These are phyloP conservation scores for Marasmius oreades DNA, from an alignment of 1,284 basidiomycete species.

Conservation along the genomic window DNA sequence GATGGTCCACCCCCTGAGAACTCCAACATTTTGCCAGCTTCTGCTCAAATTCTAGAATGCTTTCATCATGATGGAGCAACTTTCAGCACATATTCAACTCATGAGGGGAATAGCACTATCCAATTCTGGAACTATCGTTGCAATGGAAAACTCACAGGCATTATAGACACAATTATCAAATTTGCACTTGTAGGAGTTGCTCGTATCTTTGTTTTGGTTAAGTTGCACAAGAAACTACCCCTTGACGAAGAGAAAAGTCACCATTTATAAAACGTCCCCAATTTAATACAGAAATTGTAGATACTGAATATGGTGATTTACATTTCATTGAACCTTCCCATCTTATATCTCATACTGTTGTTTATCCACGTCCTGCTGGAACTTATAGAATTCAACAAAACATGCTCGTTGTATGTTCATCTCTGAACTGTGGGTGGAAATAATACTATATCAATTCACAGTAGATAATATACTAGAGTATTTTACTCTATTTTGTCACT, in stretches of 20 bases:
- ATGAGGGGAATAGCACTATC: constrained; percentile 23
- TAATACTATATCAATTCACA: not conserved
- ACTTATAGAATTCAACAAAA: not conserved
- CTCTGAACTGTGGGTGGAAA: not conserved
- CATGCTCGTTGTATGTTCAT: not conserved
- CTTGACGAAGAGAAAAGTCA: constrained; percentile 1
- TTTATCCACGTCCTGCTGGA: not conserved
- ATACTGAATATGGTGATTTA: not conserved
- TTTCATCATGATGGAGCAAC: constrained; percentile 15
- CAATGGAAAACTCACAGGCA: constrained; percentile 12
- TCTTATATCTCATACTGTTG: not conserved
- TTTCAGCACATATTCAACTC: constrained; percentile 16
- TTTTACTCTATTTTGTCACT: no score
- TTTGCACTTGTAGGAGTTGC: constrained; percentile 18
- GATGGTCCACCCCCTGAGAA: not conserved
- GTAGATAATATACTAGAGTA: no score
- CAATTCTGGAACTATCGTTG: constrained; percentile 16
- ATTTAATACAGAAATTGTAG: not conserved
- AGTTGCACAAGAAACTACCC: constrained; percentile 7
- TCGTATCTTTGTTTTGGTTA: constrained; percentile 20
- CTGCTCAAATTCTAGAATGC: constrained; percentile 11
- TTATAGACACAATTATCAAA: constrained; percentile 21
- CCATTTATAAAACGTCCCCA: constrained; percentile 1
- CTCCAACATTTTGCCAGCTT: constrained; percentile 2
- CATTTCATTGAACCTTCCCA: not conserved